These are phyloP conservation scores for Pholiota adiposa DNA, from an alignment of 1,284 basidiomycete species.

Conservation along the genomic window DNA sequence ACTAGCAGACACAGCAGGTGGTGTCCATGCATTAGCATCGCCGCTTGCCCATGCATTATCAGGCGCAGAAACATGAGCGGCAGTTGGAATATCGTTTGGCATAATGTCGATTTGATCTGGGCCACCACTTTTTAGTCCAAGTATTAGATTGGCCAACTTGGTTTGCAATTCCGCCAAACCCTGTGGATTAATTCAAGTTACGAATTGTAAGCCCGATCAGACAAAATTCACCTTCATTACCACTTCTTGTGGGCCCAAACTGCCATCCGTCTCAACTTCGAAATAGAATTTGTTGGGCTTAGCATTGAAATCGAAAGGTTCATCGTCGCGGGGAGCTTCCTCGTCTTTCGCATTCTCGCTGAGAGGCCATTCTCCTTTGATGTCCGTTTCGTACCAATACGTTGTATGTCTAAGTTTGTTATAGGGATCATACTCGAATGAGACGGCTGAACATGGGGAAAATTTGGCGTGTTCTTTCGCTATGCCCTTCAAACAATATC, in stretches of 20 bases:
- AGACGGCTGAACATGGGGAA: slow-evolving; percentile 95
- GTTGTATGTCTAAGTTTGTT: slow-evolving; percentile 97
- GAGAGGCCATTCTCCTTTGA: slow-evolving; percentile 82
- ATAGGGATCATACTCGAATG: slow-evolving; percentile 98
- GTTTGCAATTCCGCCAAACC: slow-evolving; percentile 82
- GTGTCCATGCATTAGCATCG: slow-evolving; percentile 6
- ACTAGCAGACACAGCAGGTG: not conserved
- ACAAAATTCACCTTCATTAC: slow-evolving; percentile 70
- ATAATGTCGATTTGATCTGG: slow-evolving; percentile 56
- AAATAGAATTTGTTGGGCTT: slow-evolving; percentile 91
- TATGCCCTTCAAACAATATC: slow-evolving; percentile 70
- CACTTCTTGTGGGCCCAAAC: slow-evolving; percentile 86
- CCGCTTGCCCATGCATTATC: slow-evolving; percentile 27
- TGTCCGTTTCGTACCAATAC: slow-evolving; percentile 92
- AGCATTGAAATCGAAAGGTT: slow-evolving; percentile 86
- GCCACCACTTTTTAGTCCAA: slow-evolving; percentile 68
- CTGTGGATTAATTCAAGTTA: slow-evolving; percentile 39
- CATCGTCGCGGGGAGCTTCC: slow-evolving; percentile 76
- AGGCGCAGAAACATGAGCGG: slow-evolving; percentile 34
- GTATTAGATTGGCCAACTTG: slow-evolving; percentile 81
- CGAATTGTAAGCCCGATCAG: not conserved
- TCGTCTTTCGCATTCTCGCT: slow-evolving; percentile 85
- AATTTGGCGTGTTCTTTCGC: slow-evolving; percentile 99
- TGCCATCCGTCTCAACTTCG: slow-evolving; percentile 91
- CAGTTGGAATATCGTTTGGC: slow-evolving; percentile 40